Evolutionary conservation across 495 filamentous ascomycete species (phyloP), one percentile per base, ranked within the genome.

Genomic region (Lepraria neglecta): DNA sequence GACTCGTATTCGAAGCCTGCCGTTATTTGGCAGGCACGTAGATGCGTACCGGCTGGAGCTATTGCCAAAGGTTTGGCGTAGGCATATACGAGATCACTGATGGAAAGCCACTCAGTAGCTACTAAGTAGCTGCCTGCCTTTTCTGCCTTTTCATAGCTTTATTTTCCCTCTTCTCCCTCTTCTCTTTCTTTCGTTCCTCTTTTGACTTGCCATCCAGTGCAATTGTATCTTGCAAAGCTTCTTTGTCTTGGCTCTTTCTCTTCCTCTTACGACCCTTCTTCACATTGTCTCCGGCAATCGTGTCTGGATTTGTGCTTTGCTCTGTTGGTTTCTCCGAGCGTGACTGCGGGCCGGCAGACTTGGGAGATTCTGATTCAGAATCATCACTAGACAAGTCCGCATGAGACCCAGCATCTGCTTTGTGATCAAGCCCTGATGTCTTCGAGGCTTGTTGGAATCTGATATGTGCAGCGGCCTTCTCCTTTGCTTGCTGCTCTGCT

Each of bases 401-500:
- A 27, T 40, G 7, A 15, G 33, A 30, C 19, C 12, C 24, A 24
- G 6, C 9, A 24, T 31, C 44, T 5, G 14, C 14, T 19, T 51
- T 44, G 31, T 40, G 21, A 17, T 40, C 35, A 5, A 30, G 21
- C 72, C 77, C 56, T 74, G 64, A 63, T 71, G 67, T 56, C 67
- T 71, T 63, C 46, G 68, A 65, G 1, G 68, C 31, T 17, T 68
- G 64, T 48, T 73, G 69, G 42, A 82, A 80, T 64, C 79, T 84
- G 28, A 79, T 63, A 60, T 79, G 71, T 15, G 78, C 78, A 11
- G 69, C 75, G 17, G 78, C 78, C 53, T 73, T 78, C 67, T 84
- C 78, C 58, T 78, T 80, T 12, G 78, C 80, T 64, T 78, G 67
- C 58, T 72, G 71, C 60, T 83, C 82, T 17, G 80, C 82, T 40